phyloP scores from a whole-genome alignment of 2,329 filamentous ascomycete genomes.

The Alternaria ventricosa region DNA sequence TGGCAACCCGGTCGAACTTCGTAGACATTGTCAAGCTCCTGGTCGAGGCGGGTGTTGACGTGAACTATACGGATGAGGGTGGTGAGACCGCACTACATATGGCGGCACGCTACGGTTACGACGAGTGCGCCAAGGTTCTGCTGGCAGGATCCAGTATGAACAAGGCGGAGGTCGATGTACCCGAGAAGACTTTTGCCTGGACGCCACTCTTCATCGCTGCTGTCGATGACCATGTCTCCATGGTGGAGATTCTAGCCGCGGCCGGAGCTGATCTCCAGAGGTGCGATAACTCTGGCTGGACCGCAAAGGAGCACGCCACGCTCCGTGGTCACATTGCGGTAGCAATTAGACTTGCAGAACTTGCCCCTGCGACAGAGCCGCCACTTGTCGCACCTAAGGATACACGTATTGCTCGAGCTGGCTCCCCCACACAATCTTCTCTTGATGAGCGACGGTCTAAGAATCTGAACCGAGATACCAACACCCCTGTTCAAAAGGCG shows the following conservation, averaged over 20 bases:
- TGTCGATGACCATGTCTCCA: conserved; percentile 80
- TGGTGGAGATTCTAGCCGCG: conserved; percentile 78
- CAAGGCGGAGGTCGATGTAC: conserved; percentile 76
- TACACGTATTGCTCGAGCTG: conserved; percentile 38
- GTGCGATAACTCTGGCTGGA: conserved; percentile 89
- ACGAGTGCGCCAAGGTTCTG: conserved; percentile 78
- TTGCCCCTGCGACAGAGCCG: conserved; percentile 53
- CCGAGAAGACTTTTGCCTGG: conserved; percentile 88
- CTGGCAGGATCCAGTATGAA: conserved; percentile 73
- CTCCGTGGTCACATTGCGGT: conserved; percentile 87
- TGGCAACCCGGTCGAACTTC: conserved; percentile 89
- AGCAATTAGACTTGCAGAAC: conserved; percentile 69
- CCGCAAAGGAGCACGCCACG: conserved; percentile 88
- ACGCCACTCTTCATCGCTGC: conserved; percentile 93
- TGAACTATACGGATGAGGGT: conserved; percentile 90
- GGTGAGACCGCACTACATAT: conserved; percentile 93
- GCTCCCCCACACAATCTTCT: conserved; percentile 64
- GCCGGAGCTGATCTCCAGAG: conserved; percentile 78
- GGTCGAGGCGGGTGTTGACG: conserved; percentile 86
- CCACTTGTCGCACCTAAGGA: conserved; percentile 35
- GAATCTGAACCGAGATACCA: conserved; percentile 47
- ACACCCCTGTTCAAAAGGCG: conserved; percentile 52
- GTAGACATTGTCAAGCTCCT: conserved; percentile 83
- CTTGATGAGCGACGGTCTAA: conserved; percentile 56
- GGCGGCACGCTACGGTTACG: conserved; percentile 86